Percentiles rank a stretch among this genome's conserved stretches.
Evolutionary conservation across 148 eudicot genomes (phyloP).

Genomic region (Camellia japonica): DNA sequence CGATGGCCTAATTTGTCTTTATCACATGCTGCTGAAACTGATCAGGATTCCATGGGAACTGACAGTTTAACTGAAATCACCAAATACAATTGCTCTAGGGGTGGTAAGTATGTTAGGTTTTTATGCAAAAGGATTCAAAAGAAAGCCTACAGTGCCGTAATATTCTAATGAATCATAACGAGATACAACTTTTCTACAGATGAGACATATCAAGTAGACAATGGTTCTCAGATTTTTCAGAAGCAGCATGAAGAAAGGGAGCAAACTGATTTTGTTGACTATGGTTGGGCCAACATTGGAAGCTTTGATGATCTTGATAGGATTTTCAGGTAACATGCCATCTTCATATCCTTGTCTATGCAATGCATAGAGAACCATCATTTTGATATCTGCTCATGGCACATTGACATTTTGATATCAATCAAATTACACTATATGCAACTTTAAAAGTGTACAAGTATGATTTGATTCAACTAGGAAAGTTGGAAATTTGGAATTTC

Average conservation of each 20-base stretch:
- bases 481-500: background rate
- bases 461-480: background rate
- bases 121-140: background rate
- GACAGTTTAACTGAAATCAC: constrained; percentile 22
- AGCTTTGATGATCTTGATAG: constrained; percentile 86
- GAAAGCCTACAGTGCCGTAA: background rate
- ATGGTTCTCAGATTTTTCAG: constrained; percentile 36
- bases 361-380: background rate
- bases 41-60: constrained; percentile 38
- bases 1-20: constrained; percentile 36
- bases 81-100: constrained; percentile 7
- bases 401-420: background rate
- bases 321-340: constrained; percentile 67
- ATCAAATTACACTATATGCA: background rate
- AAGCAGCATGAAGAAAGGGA: constrained; percentile 49
- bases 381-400: background rate
- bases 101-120: constrained; percentile 8
- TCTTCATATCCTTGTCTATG: background rate
- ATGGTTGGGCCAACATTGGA: constrained; percentile 79
- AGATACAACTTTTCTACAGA: constrained; percentile 32
- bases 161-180: background rate
- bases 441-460: background rate
- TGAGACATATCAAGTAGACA: constrained; percentile 30
- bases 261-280: constrained; percentile 64
- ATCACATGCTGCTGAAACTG: constrained; percentile 36